phyloP scores from a whole-genome alignment of 352 stramenopile genomes.

The Elongisporangium undulatum region DNA sequence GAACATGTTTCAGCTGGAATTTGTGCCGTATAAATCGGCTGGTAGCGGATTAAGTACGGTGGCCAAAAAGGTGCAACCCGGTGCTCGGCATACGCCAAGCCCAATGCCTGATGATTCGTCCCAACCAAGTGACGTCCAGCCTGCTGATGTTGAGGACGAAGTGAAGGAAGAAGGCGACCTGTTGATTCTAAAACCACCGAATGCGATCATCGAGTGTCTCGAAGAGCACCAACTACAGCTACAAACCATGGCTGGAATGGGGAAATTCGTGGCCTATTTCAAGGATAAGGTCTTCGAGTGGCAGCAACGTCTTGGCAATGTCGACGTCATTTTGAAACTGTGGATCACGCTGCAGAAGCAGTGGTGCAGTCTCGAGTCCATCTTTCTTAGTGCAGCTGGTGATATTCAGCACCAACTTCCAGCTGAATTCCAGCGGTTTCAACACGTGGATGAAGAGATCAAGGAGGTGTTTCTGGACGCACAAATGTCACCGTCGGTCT shows the following conservation, averaged over 20 bases:
- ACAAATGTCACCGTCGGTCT: slow-evolving; percentile 57
- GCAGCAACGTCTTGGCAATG: slow-evolving; percentile 89
- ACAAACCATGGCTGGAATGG: slow-evolving; percentile 95
- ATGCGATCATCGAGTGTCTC: slow-evolving; percentile 91
- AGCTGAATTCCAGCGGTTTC: slow-evolving; percentile 88
- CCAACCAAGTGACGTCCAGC: background rate
- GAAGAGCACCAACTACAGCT: slow-evolving; percentile 95
- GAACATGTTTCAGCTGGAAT: slow-evolving; percentile 90
- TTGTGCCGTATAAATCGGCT: slow-evolving; percentile 86
- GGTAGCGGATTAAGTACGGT: slow-evolving; percentile 12
- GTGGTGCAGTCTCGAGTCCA: slow-evolving; percentile 94
- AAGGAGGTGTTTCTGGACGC: slow-evolving; percentile 65
- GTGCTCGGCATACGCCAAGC: background rate
- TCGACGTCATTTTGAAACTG: slow-evolving; percentile 92
- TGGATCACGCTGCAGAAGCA: slow-evolving; percentile 89
- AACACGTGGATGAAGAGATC: slow-evolving; percentile 87
- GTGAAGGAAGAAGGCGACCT: slow-evolving; percentile 64
- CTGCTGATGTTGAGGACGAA: background rate
- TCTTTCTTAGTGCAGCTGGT: slow-evolving; percentile 89
- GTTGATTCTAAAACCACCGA: slow-evolving; percentile 86
- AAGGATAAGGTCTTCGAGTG: slow-evolving; percentile 94
- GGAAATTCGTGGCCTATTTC: slow-evolving; percentile 96
- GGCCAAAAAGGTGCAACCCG: background rate
- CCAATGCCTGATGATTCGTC: background rate
- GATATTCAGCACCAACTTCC: slow-evolving; percentile 93